Conservation (phyloP, 176 grass and related monocot species). For the Alloteropsis semialata region DNA sequence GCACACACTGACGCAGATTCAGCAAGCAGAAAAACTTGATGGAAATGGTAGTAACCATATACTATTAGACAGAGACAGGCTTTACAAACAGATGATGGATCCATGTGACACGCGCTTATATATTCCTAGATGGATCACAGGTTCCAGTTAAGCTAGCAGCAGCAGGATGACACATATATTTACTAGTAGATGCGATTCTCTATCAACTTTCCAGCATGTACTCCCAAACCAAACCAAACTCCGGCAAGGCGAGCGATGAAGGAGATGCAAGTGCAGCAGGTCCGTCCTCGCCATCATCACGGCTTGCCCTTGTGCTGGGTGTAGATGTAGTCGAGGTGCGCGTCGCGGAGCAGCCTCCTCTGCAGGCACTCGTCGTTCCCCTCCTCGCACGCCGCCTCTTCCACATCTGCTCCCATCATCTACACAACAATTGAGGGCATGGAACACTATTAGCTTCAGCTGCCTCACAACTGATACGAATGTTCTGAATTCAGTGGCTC, state of each 20-base stretch:
- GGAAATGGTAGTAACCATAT: background rate
- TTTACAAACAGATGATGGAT: too few relatives aligned
- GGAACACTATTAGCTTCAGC: background rate
- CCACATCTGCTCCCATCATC: conserved; percentile 8
- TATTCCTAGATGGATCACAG: too few relatives aligned
- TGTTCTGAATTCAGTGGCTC: background rate
- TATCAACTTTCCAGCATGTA: too few relatives aligned
- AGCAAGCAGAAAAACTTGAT: background rate
- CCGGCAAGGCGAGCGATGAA: background rate
- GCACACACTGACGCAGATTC: too few relatives aligned
- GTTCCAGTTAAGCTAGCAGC: too few relatives aligned
- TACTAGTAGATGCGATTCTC: too few relatives aligned
- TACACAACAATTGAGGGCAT: background rate
- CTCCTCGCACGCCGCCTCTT: conserved; percentile 5
- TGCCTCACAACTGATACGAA: too few relatives aligned
- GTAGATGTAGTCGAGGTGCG: conserved; percentile 65
- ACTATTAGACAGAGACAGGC: background rate
- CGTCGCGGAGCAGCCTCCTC: conserved; percentile 37
- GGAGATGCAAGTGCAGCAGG: background rate
- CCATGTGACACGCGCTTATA: too few relatives aligned
- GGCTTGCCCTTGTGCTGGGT: conserved; percentile 48
- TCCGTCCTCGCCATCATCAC: background rate
- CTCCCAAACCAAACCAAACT: background rate
- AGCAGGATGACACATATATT: too few relatives aligned
- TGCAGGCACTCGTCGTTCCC: conserved; percentile 34